Percentiles rank a stretch among this genome's conserved stretches.
Conservation (phyloP, 2,329 filamentous ascomycete species). For the Aspergillus fumigatiaffinis region DNA sequence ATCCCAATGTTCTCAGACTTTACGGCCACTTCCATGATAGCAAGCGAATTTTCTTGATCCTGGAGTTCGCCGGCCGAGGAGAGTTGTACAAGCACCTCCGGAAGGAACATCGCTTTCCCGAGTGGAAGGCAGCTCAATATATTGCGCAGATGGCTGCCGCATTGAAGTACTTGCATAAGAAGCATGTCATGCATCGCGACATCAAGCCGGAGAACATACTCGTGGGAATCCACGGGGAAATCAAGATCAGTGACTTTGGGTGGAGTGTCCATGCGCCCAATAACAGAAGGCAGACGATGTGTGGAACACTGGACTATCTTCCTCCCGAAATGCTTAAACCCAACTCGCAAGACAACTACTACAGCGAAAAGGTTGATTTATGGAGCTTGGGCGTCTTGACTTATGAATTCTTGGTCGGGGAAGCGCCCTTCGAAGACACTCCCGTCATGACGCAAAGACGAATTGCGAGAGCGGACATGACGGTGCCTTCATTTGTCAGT, state of each 20-base stretch:
- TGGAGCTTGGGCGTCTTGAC: conserved; percentile 94
- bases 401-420: conserved; percentile 93
- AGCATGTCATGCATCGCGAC: conserved; percentile 95
- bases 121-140: conserved; percentile 83
- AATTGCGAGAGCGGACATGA: conserved; percentile 88
- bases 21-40: conserved; percentile 87
- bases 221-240: conserved; percentile 92
- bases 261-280: conserved; percentile 98
- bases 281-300: conserved; percentile 90
- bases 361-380: conserved; percentile 91
- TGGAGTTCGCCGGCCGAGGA: conserved; percentile 81
- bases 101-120: conserved; percentile 73
- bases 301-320: conserved; percentile 93
- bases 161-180: conserved; percentile 85
- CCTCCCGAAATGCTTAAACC: conserved; percentile 96
- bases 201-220: conserved; percentile 99
- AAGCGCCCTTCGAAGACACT: conserved; percentile 95
- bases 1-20: conserved; percentile 78
- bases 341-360: conserved; percentile 77
- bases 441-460: conserved; percentile 89
- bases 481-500: conserved; percentile 84
- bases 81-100: conserved; percentile 85
- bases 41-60: conserved; percentile 81
- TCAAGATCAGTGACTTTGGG: conserved; percentile 97
- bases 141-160: conserved; percentile 89